A percentile compares a stretch with the other conserved stretches of the same genome.
Conservation (phyloP, 257 asterid genomes). For the Salvia rosmarinus region DNA sequence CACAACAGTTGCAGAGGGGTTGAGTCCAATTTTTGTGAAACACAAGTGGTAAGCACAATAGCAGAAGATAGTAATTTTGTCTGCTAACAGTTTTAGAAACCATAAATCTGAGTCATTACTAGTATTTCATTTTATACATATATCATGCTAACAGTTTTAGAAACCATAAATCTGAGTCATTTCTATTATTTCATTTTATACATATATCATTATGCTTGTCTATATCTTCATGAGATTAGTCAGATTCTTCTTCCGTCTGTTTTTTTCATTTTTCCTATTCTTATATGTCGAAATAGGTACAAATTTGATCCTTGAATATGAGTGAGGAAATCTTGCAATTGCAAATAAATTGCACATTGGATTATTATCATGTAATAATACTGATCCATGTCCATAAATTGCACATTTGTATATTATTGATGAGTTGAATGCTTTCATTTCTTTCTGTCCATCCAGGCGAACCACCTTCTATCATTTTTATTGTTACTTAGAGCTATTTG, state of each 20-base stretch:
- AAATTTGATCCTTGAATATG: neutral
- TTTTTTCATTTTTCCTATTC: neutral
- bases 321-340: constrained; percentile 2
- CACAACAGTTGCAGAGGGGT: constrained; percentile 56
- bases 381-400: neutral
- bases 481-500: neutral
- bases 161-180: constrained; percentile 5
- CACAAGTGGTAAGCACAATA: constrained; percentile 51
- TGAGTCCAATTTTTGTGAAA: constrained; percentile 46
- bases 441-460: neutral
- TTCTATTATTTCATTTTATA: neutral
- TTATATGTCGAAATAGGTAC: neutral
- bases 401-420: constrained; percentile 4
- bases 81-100: neutral
- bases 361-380: neutral
- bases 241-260: neutral
- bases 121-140: neutral
- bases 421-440: constrained; percentile 1
- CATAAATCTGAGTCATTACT: constrained; percentile 1
- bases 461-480: neutral
- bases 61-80: neutral
- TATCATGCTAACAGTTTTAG: neutral
- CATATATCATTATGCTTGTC: neutral
- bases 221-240: neutral
- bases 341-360: neutral